Evolutionary conservation across 768 basidiomycete genomes (phyloP), one percentile per base, ranked within the genome.

Genomic region (Calocybe indica): DNA sequence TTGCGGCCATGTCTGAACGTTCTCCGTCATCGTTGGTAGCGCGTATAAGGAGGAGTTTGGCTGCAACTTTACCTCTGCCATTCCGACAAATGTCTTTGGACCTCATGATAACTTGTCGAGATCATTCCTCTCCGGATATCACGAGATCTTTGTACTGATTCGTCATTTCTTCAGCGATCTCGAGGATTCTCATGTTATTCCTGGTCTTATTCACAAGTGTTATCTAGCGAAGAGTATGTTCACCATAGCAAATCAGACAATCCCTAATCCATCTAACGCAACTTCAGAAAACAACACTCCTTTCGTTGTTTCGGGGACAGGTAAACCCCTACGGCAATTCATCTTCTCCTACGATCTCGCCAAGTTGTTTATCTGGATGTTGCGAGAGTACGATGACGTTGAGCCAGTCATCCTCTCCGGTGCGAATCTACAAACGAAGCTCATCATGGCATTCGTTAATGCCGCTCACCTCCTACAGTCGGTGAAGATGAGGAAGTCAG

Each of bases 71-170:
- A 96, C 93, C 4, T 91, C 92, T 37, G 92, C 93, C 10, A 98
- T 98, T 59, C 94, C 95, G 1, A 97, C 95, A 8, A 96, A 94
- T 62, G 83, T 97, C n/a, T 97, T 97, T 60, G 94, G 94, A 10
- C 90, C 89, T 5, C 65, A 91, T 59, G 94, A 96, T 68, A 97
- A 97, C 71, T 98, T 88, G 90, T 88, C 53, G 48, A 76, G 12
- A 12, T 32, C 11, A 14, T 40, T 33, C 28, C 46, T 22, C 14
- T 6, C 10, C n/a, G 35, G 10, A n/a, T 31, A n/a, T 44, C 6
- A 32, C 48, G 29, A 28, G 29, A n/a, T 33, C 37, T 33, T 47
- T 43, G 12, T 40, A 46, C 12, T 7, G 2, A 42, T 28, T 54
- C 52, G n/a, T 46, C 39, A n/a, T 48, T 47, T 41, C 51, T 48